Percentiles rank a stretch among this genome's conserved stretches.
These are phyloP conservation scores for Avena atlantica DNA, from an alignment of 176 grass and related monocot species.

Conservation along the genomic window DNA sequence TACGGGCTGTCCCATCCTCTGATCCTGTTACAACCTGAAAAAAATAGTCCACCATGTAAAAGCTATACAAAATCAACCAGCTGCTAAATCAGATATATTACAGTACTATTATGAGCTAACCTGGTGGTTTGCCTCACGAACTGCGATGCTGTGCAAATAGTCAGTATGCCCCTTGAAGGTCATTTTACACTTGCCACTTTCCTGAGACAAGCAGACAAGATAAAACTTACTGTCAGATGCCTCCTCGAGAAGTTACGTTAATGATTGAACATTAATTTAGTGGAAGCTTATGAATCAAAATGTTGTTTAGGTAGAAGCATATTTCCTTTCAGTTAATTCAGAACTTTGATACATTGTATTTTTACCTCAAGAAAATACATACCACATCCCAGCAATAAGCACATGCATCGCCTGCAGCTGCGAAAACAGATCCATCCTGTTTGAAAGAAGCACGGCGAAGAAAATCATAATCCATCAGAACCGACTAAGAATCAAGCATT, in stretches of 20 bases:
- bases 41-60: neutral
- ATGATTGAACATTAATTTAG: neutral
- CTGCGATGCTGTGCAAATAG: slow-evolving; percentile 79
- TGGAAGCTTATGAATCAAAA: slow-evolving; percentile 15
- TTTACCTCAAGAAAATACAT: slow-evolving; percentile 63
- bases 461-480: slow-evolving; percentile 11
- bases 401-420: slow-evolving; percentile 87
- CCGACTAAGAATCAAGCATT: neutral
- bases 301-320: slow-evolving; percentile 32
- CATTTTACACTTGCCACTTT: slow-evolving; percentile 84
- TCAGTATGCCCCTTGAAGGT: slow-evolving; percentile 83
- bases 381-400: slow-evolving; percentile 98
- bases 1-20: slow-evolving; percentile 94
- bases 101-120: slow-evolving; percentile 46
- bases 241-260: slow-evolving; percentile 17
- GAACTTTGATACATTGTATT: slow-evolving; percentile 27
- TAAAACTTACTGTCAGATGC: slow-evolving; percentile 3
- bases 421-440: slow-evolving; percentile 91
- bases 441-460: slow-evolving; percentile 13
- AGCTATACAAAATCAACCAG: slow-evolving; percentile 14
- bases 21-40: slow-evolving; percentile 92
- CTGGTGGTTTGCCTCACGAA: slow-evolving; percentile 77
- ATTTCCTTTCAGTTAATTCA: slow-evolving; percentile 30
- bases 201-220: slow-evolving; percentile 54
- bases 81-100: neutral